These are phyloP conservation scores for Calonectria henricotiae DNA, from an alignment of 2,329 filamentous ascomycete genomes.

Conservation along the genomic window DNA sequence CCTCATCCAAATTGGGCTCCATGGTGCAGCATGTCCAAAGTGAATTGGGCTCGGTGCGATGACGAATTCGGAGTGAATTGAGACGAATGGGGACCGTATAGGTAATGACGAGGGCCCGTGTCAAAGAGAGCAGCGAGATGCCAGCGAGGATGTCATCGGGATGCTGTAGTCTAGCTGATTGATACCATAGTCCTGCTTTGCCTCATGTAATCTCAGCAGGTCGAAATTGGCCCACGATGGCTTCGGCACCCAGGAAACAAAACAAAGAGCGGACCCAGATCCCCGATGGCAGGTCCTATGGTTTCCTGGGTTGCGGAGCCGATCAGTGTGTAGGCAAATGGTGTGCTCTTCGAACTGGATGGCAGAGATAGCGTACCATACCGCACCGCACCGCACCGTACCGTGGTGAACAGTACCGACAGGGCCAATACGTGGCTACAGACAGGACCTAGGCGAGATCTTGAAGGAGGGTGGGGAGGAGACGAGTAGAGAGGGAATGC, in stretches of 20 bases:
- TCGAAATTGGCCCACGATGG: conserved; percentile 20
- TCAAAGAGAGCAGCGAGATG: conserved; percentile 16
- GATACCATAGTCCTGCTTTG: conserved; percentile 25
- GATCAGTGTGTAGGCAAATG: conserved; percentile 32
- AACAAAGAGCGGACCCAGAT: conserved; percentile 39
- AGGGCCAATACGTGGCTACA: conserved; percentile 14
- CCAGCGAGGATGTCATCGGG: conserved; percentile 24
- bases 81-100: conserved; percentile 17
- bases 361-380: conserved; percentile 12
- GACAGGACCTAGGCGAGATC: conserved; percentile 34
- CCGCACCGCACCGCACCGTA: conserved; percentile 24
- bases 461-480: conserved; percentile 28
- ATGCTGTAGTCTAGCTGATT: conserved; percentile 12
- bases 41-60: conserved; percentile 46
- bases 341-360: conserved; percentile 23
- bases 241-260: conserved; percentile 32
- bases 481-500: conserved; percentile 29
- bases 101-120: conserved; percentile 30
- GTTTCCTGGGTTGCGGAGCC: conserved; percentile 33
- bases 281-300: conserved; percentile 26
- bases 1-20: conserved; percentile 39
- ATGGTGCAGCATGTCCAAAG: conserved; percentile 44
- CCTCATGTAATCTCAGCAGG: conserved; percentile 28
- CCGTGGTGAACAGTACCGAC: conserved; percentile 23
- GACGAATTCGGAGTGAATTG: conserved; percentile 49